Evolutionary conservation across 2,329 filamentous ascomycete genomes (phyloP).

Genomic region (Diaporthe capsici): DNA sequence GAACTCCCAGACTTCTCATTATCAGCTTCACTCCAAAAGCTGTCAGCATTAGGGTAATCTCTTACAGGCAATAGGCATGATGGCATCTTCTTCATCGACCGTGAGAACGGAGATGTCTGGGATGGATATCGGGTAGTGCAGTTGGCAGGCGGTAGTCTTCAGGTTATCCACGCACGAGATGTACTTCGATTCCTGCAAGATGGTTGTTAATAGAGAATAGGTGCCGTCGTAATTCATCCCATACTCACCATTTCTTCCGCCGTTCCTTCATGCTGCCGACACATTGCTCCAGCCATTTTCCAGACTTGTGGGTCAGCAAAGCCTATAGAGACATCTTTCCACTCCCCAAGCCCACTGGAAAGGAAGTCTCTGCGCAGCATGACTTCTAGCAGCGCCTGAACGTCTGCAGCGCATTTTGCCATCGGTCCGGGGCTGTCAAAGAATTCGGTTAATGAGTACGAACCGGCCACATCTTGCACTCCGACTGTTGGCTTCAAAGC

Average conservation of each 20-base stretch:
- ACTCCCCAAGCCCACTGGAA: neutral
- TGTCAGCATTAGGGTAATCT: neutral
- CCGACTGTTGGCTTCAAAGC: slow-evolving; percentile 47
- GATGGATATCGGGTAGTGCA: neutral
- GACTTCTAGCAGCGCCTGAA: neutral
- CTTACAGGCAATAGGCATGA: slow-evolving; percentile 6
- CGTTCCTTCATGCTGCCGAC: slow-evolving; percentile 29
- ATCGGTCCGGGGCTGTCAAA: slow-evolving; percentile 31
- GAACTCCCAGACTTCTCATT: slow-evolving; percentile 9
- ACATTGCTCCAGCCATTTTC: slow-evolving; percentile 21
- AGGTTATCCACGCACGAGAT: neutral
- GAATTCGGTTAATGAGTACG: slow-evolving; percentile 17
- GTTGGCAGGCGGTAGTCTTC: neutral
- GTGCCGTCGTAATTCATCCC: neutral
- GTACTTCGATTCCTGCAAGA: neutral
- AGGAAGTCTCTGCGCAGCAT: neutral
- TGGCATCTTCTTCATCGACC: neutral
- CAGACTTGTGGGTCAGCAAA: slow-evolving; percentile 17
- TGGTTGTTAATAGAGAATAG: neutral
- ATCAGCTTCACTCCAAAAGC: neutral
- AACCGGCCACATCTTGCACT: slow-evolving; percentile 6
- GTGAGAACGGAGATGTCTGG: slow-evolving; percentile 2
- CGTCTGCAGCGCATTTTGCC: slow-evolving; percentile 14
- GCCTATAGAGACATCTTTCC: slow-evolving; percentile 16
- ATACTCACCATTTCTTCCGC: slow-evolving; percentile 22